Conservation (phyloP, 164 flowering plant species). For the Nymphaea thermarum region DNA sequence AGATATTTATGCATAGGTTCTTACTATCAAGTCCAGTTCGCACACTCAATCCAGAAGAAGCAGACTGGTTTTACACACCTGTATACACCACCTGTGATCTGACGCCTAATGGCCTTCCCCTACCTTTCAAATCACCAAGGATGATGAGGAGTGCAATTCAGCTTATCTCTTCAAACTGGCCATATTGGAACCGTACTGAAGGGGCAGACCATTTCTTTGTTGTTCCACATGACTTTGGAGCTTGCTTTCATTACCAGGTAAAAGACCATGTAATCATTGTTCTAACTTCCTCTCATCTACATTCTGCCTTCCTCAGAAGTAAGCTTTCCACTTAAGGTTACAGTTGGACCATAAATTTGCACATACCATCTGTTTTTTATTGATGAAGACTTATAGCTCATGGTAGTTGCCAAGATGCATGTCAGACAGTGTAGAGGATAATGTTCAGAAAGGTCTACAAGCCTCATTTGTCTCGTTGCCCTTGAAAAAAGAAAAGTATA, state of each 20-base stretch:
- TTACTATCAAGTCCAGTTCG: slow-evolving; percentile 84
- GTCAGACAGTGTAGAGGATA: too few relatives aligned
- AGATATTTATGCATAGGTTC: slow-evolving; percentile 92
- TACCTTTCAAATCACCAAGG: slow-evolving; percentile 93
- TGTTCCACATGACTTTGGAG: slow-evolving; percentile 90
- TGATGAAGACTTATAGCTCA: too few relatives aligned
- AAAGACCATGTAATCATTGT: slow-evolving; percentile 6
- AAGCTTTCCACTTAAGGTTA: too few relatives aligned
- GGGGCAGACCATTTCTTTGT: slow-evolving; percentile 96
- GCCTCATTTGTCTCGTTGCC: too few relatives aligned
- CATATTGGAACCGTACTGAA: slow-evolving; percentile 89
- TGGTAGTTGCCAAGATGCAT: too few relatives aligned
- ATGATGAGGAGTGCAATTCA: slow-evolving; percentile 98
- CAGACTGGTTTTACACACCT: slow-evolving; percentile 96
- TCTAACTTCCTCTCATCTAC: not conserved
- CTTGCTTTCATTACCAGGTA: slow-evolving; percentile 95
- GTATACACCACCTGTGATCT: slow-evolving; percentile 91
- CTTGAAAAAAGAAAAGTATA: too few relatives aligned
- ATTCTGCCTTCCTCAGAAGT: not conserved
- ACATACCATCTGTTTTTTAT: too few relatives aligned
- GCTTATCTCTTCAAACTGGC: slow-evolving; percentile 90
- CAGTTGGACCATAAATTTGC: too few relatives aligned
- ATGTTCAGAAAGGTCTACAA: too few relatives aligned
- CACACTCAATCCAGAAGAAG: slow-evolving; percentile 89
- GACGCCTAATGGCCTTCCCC: slow-evolving; percentile 85